Evolutionary conservation across 2,329 filamentous ascomycete genomes (phyloP), one percentile per base, ranked within the genome.

Genomic region (Pseudocercospora macadamiae): DNA sequence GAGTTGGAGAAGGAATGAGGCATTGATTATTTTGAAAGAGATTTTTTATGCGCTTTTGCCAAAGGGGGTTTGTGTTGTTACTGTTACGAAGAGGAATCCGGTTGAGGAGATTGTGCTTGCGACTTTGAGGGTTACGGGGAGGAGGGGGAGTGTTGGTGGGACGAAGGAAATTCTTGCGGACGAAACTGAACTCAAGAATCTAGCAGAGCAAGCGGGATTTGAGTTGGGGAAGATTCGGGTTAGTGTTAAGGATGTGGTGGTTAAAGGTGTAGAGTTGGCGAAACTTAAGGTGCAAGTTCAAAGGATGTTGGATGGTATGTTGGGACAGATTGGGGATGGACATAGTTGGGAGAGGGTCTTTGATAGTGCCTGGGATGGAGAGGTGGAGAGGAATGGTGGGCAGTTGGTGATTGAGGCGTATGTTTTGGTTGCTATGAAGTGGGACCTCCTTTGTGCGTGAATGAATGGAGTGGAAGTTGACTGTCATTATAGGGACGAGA

Each of bases 371-470:
- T 62, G 60, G 60, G 39, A 53, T 39, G 34, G 21, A 53, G 59
- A 61, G 48, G 39, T 57, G 10, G 51, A 34, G 28, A 55, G 42
- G 23, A n/a, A 10, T 7, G 39, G 45, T 18, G 47, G 52, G 26
- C 32, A n/a, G 12, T 26, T 59, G 48, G 44, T 54, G 2, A 48
- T 59, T 9, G 52, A 59, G 48, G 51, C 56, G 21, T 59, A 53
- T 53, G 30, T 59, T 26, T 10, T 59, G 53, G 42, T 62, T 23
- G 55, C 53, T 39, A 54, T 53, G 53, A 54, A 55, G 32, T 56
- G 45, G 55, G 51, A 61, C 47, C 37, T 51, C 44, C 49, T 61
- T 34, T 54, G 58, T 57, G 58, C 57, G 42, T 60, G 48, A 61
- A n/a, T n/a, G n/a, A n/a, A n/a, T n/a, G n/a, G n/a, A n/a, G n/a